Base-by-base conservation (phyloP, 2,329 filamentous ascomycete species). In the Colletotrichum musicola region DNA sequence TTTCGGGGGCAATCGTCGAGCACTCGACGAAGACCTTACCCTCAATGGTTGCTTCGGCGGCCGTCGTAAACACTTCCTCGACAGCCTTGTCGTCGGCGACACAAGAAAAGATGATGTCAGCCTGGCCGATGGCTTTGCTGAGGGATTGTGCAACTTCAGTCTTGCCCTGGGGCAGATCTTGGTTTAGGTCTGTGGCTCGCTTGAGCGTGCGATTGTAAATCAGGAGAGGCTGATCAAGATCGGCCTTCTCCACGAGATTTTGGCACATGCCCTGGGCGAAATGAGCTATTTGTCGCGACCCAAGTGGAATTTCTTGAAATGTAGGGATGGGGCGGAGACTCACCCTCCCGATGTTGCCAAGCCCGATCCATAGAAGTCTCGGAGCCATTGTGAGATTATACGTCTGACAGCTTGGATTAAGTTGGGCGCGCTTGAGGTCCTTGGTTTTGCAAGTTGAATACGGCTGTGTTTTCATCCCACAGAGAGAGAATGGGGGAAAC, bases 331-430 rank as follows among this genome's bases (percentile, higher is more conserved):
- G 53, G 4, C 22, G n/a, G 6, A 47, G 35, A 80, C 88, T 82
- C 82, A 92, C 92, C 76, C 90, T 87, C 72, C 93, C 94, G 89
- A 97, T 97, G 78, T 97, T 97, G 60, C 94, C 94, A 58, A 97
- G 86, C 65, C 94, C 94, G 62, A 97, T 89, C 89, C 90, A 97
- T 74, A 93, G 85, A 59, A 96, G 75, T 79, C 87, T 89, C 65
- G 85, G 84, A 50, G 86, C 81, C 88, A 89, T 61, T 22, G 38
- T 62, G 5, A 14, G 40, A 22, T 35, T 35, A 10, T 35, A 9
- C 30, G 30, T 35, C 10, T 10, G 30, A 35, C 30, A 35, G 10
- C 7, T 35, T 35, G 7, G 30, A 10, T 10, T 5, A 35, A 10
- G 6, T 7, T 35, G 3, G 10, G 7, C 30, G 30, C 7, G 6